Percentiles rank a stretch among this genome's conserved stretches.
These are phyloP conservation scores for Penicillium lividum DNA, from an alignment of 495 filamentous ascomycete genomes.

Conservation along the genomic window DNA sequence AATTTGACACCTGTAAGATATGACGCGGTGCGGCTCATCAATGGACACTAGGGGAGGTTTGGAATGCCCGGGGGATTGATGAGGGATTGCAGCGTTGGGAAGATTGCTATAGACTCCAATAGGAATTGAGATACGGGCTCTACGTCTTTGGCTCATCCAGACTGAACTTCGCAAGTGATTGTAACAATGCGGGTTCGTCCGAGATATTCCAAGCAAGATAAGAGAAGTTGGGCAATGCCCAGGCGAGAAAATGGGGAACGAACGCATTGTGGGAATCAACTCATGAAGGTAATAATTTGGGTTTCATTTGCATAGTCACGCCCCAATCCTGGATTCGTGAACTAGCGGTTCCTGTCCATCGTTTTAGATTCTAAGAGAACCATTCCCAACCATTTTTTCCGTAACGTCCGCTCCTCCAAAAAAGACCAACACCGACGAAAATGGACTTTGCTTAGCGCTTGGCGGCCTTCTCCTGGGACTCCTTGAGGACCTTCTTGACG, in stretches of 20 bases:
- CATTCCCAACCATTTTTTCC: constrained; percentile 41
- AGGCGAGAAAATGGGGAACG: constrained; percentile 1
- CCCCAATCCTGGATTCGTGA: constrained; percentile 22
- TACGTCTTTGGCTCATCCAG: neutral
- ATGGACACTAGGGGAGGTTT: neutral
- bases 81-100: neutral
- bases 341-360: constrained; percentile 40
- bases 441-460: constrained; percentile 51
- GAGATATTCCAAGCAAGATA: neutral
- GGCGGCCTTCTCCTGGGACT: constrained; percentile 76
- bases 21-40: neutral
- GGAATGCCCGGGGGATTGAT: neutral
- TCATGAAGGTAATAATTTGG: constrained; percentile 38
- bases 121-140: neutral
- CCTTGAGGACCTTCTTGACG: constrained; percentile 99
- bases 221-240: neutral
- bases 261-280: constrained; percentile 23
- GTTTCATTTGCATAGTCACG: constrained; percentile 37
- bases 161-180: neutral
- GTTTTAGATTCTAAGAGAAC: constrained; percentile 35
- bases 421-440: constrained; percentile 45
- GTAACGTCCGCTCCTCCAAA: constrained; percentile 44
- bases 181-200: neutral
- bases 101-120: neutral
- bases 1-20: neutral